Evolutionary conservation across 768 basidiomycete genomes (phyloP).

Genomic region (Crassisporium funariophilum): DNA sequence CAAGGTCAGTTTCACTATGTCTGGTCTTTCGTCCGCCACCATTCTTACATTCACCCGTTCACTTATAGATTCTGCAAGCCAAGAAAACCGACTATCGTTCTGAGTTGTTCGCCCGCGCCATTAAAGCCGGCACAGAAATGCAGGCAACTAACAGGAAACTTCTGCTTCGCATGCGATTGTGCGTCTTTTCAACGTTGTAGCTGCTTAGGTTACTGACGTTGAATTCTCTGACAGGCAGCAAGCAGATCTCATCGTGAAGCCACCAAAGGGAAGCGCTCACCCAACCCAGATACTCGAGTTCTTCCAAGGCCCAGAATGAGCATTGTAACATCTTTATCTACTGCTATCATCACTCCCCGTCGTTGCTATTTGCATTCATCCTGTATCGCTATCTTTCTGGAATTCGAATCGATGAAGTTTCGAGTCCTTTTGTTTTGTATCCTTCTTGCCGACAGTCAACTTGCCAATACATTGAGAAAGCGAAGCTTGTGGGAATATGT

Average conservation of each 20-base stretch:
- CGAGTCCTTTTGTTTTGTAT: too few relatives aligned
- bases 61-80: conserved; percentile 69
- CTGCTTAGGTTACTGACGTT: background rate
- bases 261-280: conserved; percentile 45
- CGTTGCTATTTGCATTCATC: too few relatives aligned
- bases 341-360: background rate
- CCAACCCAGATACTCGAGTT: background rate
- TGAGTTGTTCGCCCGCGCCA: conserved; percentile 73
- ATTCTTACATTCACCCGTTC: conserved; percentile 6
- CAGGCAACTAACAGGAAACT: conserved; percentile 76
- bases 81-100: conserved; percentile 79
- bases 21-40: background rate
- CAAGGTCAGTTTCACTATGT: conserved; percentile 51
- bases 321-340: background rate
- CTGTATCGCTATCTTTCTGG: too few relatives aligned
- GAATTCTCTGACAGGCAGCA: conserved; percentile 58
- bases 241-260: conserved; percentile 74
- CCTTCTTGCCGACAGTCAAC: too few relatives aligned
- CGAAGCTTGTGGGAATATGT: too few relatives aligned
- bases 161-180: conserved; percentile 84
- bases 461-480: too few relatives aligned
- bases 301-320: background rate
- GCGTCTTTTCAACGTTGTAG: conserved; percentile 30
- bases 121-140: conserved; percentile 73
- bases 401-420: too few relatives aligned